Percentiles rank a stretch among this genome's conserved stretches.
These are phyloP conservation scores for Linnemannia elongata DNA, from an alignment of 192 early-diverging fungal genomes.

Conservation along the genomic window DNA sequence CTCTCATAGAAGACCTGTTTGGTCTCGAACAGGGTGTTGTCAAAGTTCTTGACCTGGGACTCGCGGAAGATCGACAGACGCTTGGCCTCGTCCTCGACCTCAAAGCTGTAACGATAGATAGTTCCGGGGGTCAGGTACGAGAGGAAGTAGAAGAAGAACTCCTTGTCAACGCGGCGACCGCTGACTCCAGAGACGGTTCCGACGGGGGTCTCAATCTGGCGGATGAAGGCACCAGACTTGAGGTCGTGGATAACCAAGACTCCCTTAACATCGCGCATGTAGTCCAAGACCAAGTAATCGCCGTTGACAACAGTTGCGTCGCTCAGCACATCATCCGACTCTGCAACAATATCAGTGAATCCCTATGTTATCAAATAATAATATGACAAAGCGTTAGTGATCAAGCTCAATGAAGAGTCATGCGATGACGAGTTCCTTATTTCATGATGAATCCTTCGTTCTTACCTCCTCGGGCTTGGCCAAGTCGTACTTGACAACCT, in stretches of 20 bases:
- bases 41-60: conserved; percentile 64
- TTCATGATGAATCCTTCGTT: background rate
- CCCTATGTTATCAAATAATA: conserved; percentile 30
- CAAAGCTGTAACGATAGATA: conserved; percentile 72
- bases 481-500: conserved; percentile 75
- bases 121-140: conserved; percentile 72
- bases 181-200: conserved; percentile 60
- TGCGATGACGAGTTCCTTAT: background rate
- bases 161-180: conserved; percentile 58
- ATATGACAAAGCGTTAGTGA: background rate
- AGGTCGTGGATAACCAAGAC: conserved; percentile 62
- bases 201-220: conserved; percentile 62
- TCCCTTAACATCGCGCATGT: conserved; percentile 76
- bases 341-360: conserved; percentile 71
- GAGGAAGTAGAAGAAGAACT: conserved; percentile 68
- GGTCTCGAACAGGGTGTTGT: conserved; percentile 65
- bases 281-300: conserved; percentile 70
- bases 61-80: conserved; percentile 58
- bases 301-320: conserved; percentile 59
- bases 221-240: conserved; percentile 54
- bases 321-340: conserved; percentile 66
- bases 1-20: conserved; percentile 75
- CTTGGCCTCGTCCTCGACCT: conserved; percentile 20
- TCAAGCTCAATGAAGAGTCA: background rate
- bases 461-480: conserved; percentile 62